phyloP scores from a whole-genome alignment of 495 filamentous ascomycete species.

The Delitschia confertaspora region DNA sequence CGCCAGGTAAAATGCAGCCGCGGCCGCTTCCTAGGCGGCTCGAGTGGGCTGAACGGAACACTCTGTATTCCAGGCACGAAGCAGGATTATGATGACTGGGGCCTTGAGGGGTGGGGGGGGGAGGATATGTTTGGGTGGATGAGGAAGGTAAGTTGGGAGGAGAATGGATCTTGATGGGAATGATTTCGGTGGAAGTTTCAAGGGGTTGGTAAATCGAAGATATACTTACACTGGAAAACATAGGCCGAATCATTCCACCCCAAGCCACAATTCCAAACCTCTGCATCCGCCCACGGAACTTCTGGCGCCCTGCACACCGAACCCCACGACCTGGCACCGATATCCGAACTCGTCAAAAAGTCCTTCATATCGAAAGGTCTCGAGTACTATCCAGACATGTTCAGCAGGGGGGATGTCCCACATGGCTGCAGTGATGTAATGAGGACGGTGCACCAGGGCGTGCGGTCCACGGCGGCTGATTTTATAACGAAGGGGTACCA shows the following conservation, averaged over 20 bases:
- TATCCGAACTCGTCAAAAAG: conserved; percentile 11
- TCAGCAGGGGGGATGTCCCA: conserved; percentile 29
- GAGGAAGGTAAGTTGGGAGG: too few relatives aligned
- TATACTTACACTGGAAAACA: neutral
- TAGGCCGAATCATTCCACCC: conserved; percentile 46
- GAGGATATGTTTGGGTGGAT: conserved; percentile 47
- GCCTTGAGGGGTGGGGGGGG: conserved; percentile 45
- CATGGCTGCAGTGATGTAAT: conserved; percentile 12
- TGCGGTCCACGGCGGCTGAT: conserved; percentile 9
- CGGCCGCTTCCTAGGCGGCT: conserved; percentile 53
- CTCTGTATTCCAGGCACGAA: conserved; percentile 48
- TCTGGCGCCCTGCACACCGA: conserved; percentile 12
- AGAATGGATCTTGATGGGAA: too few relatives aligned
- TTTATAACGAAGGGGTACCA: conserved; percentile 11
- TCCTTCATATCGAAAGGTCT: conserved; percentile 10
- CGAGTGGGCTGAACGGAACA: conserved; percentile 56
- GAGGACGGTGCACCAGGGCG: conserved; percentile 8
- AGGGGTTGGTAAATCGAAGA: too few relatives aligned
- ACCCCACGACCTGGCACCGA: conserved; percentile 17
- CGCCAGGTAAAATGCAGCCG: conserved; percentile 30
- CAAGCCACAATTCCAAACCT: conserved; percentile 31
- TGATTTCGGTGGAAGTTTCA: too few relatives aligned
- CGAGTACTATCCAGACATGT: conserved; percentile 8
- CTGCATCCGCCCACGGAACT: conserved; percentile 35
- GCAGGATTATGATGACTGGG: conserved; percentile 55